Evolutionary conservation across 345 rosid genomes (phyloP).

Genomic region (Ailanthus altissimus): DNA sequence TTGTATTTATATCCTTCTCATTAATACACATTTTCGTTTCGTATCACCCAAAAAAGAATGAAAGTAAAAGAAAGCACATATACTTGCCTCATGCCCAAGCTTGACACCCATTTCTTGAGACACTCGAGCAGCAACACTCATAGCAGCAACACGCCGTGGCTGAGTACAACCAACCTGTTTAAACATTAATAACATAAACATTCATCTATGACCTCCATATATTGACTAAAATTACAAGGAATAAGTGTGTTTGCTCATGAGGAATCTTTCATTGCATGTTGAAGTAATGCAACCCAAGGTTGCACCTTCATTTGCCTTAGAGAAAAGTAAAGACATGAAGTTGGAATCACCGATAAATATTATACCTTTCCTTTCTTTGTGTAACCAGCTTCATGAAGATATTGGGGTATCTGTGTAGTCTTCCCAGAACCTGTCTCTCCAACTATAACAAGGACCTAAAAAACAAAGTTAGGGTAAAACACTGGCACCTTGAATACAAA

Average conservation of each 20-base stretch:
- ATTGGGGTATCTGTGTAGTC: not conserved
- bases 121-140: conserved; percentile 97
- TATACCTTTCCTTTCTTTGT: conserved; percentile 84
- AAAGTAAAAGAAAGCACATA: not conserved
- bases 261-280: too few relatives aligned
- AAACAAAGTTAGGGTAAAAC: conserved; percentile 2
- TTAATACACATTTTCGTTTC: not conserved
- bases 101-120: conserved; percentile 97
- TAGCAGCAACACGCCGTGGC: conserved; percentile 95
- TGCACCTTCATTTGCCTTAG: too few relatives aligned
- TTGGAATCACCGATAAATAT: too few relatives aligned
- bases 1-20: not conserved
- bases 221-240: not conserved
- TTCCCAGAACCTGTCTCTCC: conserved; percentile 64
- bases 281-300: too few relatives aligned
- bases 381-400: conserved; percentile 13
- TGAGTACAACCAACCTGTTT: conserved; percentile 60
- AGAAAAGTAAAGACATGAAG: too few relatives aligned
- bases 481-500: not conserved
- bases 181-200: conserved; percentile 12
- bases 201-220: not conserved
- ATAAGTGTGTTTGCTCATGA: conserved; percentile 2
- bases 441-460: conserved; percentile 88
- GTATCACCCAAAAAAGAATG: not conserved
- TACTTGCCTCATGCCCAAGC: conserved; percentile 81